A percentile compares a stretch with the other conserved stretches of the same genome.
Evolutionary conservation across 768 basidiomycete species (phyloP).

Genomic region (Trametopsis cervina): DNA sequence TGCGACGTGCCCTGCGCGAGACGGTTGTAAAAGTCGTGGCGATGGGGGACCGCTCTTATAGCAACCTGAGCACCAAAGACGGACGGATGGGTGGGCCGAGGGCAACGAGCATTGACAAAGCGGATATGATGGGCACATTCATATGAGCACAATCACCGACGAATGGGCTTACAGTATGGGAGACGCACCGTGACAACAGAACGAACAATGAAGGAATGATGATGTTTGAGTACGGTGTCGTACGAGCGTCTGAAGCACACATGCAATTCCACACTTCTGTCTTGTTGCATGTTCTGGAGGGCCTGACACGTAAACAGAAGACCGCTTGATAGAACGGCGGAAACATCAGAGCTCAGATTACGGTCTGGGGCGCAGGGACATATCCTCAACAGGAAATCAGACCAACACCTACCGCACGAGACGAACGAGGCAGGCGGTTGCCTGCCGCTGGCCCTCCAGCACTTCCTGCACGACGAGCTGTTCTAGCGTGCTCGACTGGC

Average conservation of each 20-base stretch:
- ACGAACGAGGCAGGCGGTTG: slow-evolving; percentile 56
- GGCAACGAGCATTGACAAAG: slow-evolving; percentile 5
- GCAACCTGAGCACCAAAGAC: slow-evolving; percentile 23
- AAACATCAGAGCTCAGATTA: slow-evolving; percentile 12
- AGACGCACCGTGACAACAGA: slow-evolving; percentile 51
- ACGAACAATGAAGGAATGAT: slow-evolving; percentile 62
- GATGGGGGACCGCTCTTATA: slow-evolving; percentile 49
- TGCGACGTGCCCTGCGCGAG: slow-evolving; percentile 53
- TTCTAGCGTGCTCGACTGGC: slow-evolving; percentile 51
- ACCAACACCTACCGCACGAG: slow-evolving; percentile 49
- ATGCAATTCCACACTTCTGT: slow-evolving; percentile 46
- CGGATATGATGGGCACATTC: no score
- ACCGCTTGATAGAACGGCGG: slow-evolving; percentile 37
- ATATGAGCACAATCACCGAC: not conserved
- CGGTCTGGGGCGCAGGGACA: slow-evolving; percentile 11
- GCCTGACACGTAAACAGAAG: slow-evolving; percentile 63
- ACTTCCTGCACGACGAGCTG: slow-evolving; percentile 47
- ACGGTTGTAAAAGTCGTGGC: slow-evolving; percentile 53
- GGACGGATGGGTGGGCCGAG: not conserved
- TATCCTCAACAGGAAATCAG: slow-evolving; percentile 1
- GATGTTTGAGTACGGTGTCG: slow-evolving; percentile 57
- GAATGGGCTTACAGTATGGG: slow-evolving; percentile 20
- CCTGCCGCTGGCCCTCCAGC: slow-evolving; percentile 36
- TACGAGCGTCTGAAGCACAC: slow-evolving; percentile 68
- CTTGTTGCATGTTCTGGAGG: slow-evolving; percentile 55